Percentiles rank a stretch among this genome's conserved stretches.
phyloP scores from a whole-genome alignment of 257 asterid species.

The Jacaranda copaia region DNA sequence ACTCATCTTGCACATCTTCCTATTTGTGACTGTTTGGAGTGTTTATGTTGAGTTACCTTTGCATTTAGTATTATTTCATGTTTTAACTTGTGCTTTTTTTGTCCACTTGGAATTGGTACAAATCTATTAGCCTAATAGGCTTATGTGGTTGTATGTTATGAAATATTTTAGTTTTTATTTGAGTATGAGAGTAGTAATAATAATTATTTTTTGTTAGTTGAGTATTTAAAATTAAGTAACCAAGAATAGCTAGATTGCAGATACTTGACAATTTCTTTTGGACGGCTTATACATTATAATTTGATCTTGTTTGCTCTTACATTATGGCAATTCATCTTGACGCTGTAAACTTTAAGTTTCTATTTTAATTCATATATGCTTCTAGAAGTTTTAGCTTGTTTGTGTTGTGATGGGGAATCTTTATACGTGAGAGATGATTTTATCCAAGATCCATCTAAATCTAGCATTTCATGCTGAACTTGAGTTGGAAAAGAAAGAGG shows the following conservation, averaged over 20 bases:
- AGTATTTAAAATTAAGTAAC: background rate
- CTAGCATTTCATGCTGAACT: background rate
- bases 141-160: too few species aligned
- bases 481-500: background rate
- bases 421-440: background rate
- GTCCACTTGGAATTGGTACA: background rate
- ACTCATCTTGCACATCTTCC: too few species aligned
- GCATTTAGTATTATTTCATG: too few species aligned
- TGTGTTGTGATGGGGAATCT: background rate
- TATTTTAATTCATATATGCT: slow-evolving; percentile 3
- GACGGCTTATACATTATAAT: background rate
- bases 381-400: background rate
- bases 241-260: background rate
- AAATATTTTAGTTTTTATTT: background rate
- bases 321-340: background rate
- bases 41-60: too few species aligned
- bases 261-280: background rate
- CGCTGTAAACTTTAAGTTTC: background rate
- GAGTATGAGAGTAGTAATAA: background rate
- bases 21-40: too few species aligned
- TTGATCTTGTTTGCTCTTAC: background rate
- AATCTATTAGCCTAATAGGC: background rate
- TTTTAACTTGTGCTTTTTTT: too few species aligned
- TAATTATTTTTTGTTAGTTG: background rate
- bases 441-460: background rate